Evolutionary conservation across 305 asterid species (phyloP), one percentile per base, ranked within the genome.

Genomic region (Fraxinus sp.): DNA sequence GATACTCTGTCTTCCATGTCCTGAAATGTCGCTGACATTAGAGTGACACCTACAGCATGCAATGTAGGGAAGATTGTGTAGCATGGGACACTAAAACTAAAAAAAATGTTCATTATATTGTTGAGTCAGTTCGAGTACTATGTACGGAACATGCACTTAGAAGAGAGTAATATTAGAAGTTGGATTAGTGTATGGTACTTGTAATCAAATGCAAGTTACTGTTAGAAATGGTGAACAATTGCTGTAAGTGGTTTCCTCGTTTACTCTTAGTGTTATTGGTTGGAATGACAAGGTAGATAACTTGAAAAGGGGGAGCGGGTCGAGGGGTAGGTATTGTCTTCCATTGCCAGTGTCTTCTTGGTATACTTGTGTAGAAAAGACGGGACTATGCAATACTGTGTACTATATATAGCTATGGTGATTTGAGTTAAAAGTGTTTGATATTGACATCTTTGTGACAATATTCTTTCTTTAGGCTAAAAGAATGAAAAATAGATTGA

Each of bases 1-100:
- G 78, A 64, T 64, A 32, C 3, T 30, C 74, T 44, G 28, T 74
- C 80, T 76, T 49, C 77, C 70, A 8, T 28, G 77, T 77, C 35
- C 77, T 35, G 39, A 59, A 72, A 41, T 57, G 28, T 18, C 5
- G 79, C 71, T 35, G 59, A 74, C 18, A 39, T 24, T 18, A 62
- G 37, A 57, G 73, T 8, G 62, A 62, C 6, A 46, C 52, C 8
- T 74, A 49, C 66, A 7, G 1, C 39, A 33, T 76, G 10, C 44
- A 30, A 66, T 78, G 55, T 33, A 73, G 24, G 52, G 52, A 62
- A 68, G 10, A 33, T 70, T 33, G 77, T 26, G 36, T 24, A 10
- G 36, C 36, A 28, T 2, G 37, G 7, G 18, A 30, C 33, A 66
- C 70, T 59, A 20, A 6, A 59, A 7, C 5, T 1, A 57, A 59